These are phyloP conservation scores for Brettanomyces sp. DNA, from an alignment of 805 yeast genomes.

Conservation along the genomic window DNA sequence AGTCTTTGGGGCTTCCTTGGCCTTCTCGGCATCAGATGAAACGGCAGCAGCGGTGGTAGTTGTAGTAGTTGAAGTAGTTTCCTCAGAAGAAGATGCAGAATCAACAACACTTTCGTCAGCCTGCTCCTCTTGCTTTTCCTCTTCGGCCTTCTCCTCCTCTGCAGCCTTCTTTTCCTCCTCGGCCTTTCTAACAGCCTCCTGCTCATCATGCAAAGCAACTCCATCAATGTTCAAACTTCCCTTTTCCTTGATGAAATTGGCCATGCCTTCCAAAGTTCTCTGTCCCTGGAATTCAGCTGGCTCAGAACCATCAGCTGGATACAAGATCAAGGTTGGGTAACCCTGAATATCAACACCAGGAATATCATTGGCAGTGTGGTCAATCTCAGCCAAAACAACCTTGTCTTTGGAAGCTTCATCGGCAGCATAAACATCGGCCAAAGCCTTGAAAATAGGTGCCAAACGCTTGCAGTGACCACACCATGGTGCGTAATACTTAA, in stretches of 20 bases:
- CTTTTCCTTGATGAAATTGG: conserved; percentile 59
- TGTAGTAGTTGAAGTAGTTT: background rate
- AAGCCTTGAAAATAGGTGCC: conserved; percentile 82
- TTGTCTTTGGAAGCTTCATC: conserved; percentile 39
- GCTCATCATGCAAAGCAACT: conserved; percentile 19
- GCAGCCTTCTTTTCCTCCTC: conserved; percentile 21
- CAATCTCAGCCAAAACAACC: conserved; percentile 76
- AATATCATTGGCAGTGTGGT: conserved; percentile 86
- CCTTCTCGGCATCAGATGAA: background rate
- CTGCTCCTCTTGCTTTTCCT: background rate
- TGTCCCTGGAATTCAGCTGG: conserved; percentile 60
- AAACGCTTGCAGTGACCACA: conserved; percentile 93
- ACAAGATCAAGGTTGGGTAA: conserved; percentile 86
- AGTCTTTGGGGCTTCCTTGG: background rate
- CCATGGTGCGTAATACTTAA: conserved; percentile 96
- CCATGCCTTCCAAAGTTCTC: conserved; percentile 66
- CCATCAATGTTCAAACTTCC: conserved; percentile 62
- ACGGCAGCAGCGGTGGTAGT: background rate
- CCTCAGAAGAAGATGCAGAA: background rate
- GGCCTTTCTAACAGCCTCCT: conserved; percentile 8
- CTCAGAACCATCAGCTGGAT: conserved; percentile 70
- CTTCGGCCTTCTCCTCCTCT: conserved; percentile 23
- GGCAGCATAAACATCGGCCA: conserved; percentile 57
- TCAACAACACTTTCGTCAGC: background rate
- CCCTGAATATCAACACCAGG: conserved; percentile 66